Evolutionary conservation across 2,329 filamentous ascomycete genomes (phyloP), one percentile per base, ranked within the genome.

Genomic region (Fusarium tanahbumbuense): DNA sequence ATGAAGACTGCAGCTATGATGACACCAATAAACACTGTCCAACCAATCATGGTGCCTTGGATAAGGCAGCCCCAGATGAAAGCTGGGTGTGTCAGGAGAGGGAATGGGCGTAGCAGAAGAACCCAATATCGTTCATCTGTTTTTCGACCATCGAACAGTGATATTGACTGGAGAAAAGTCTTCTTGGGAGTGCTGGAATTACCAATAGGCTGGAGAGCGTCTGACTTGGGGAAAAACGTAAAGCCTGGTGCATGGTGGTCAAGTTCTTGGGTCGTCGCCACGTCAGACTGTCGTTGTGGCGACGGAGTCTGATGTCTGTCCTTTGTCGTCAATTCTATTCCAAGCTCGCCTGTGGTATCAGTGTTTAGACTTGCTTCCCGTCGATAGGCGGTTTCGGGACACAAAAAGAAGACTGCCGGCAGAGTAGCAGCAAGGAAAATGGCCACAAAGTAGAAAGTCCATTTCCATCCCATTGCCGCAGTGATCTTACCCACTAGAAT

Each of bases 401-500:
- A 93, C 70, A 94, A 89, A 70, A 97, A 87, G 64, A 96, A 82
- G 22, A 97, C 82, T 13, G 91, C 81, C 0, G 93, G 90, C 7
- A 98, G 81, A 57, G 91, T 88, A 8, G 83, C 84, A 7, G 85
- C 93, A 46, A 89, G 87, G 80, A 97, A 97, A 71, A 98, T 97
- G 63, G 93, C 89, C 16, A 97, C 89, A 44, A 98, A 87, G 79
- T 94, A 93, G 76, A 98, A 98, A 0, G 90, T 91, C 94, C 93
- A 97, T 77, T 88, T 82, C 91, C 93, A 97, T n/a, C 90, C 89
- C 52, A 97, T 84, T 1, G 84, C 83, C 49, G 88, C 81, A 5
- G 93, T 93, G 74, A 97, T 94, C 80, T 93, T 94, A 37, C 94
- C 94, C 3, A 94, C 94, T 25, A 97, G 82, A n/a, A 98, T 93